Evolutionary conservation across 441 rosid genomes (phyloP).

Genomic region (Populus tomentosa): DNA sequence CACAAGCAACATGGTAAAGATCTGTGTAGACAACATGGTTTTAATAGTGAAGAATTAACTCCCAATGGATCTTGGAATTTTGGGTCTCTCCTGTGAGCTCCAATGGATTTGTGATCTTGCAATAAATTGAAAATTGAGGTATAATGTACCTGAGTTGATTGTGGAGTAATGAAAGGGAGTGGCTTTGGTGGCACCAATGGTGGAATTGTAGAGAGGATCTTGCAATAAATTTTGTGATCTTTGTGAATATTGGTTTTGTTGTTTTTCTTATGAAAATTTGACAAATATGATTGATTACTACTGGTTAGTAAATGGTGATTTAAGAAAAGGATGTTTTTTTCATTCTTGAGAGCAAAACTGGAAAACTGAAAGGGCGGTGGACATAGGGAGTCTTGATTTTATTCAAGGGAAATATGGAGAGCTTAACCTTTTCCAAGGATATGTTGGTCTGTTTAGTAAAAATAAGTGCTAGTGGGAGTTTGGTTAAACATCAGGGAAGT

Average conservation of each 20-base stretch:
- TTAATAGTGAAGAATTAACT: not conserved
- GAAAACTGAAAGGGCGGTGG: not conserved
- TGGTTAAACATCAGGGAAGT: too few species aligned
- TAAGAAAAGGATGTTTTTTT: not conserved
- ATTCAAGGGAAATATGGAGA: not conserved
- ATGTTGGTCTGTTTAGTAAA: too few species aligned
- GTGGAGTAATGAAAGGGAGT: not conserved
- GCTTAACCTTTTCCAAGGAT: too few species aligned
- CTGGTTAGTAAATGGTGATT: not conserved
- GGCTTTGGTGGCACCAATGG: not conserved
- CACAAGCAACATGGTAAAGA: not conserved
- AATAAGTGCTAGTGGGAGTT: too few species aligned
- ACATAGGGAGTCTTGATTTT: not conserved
- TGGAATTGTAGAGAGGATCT: not conserved
- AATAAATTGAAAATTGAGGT: not conserved
- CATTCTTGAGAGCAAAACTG: not conserved
- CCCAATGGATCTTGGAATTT: not conserved
- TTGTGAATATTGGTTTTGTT: not conserved
- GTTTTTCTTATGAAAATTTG: too few species aligned
- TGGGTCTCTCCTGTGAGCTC: not conserved
- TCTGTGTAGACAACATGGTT: not conserved
- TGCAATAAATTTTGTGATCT: too few species aligned
- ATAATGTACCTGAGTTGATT: not conserved
- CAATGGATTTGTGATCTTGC: not conserved
- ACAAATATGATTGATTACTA: not conserved